Base-by-base conservation (phyloP, 1,139 yeast species). In the Meyerozyma elateridarum region DNA sequence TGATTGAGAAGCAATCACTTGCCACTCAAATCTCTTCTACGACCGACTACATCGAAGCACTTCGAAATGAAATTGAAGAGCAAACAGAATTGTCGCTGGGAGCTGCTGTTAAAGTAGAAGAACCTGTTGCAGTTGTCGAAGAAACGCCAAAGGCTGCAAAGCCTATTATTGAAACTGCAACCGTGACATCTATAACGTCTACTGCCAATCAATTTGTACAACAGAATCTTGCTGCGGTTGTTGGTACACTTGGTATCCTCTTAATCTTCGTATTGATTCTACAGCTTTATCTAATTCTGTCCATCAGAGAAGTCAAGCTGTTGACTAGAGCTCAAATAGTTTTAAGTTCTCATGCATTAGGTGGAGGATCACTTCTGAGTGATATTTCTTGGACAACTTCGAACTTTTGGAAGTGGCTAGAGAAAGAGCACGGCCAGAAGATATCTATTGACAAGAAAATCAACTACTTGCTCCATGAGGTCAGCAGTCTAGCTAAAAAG, bases 1-100 rank as follows among this genome's bases (percentile, higher is more conserved):
- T 74, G 15, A 72, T 76, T 32, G 81, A 75, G 39, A 71, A 64
- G 36, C 70, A 64, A 48, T 64, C 79, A 2, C 46, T 56, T 20
- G 46, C 70, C 1, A 80, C 79, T 0, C 79, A 73, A 44, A 51
- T 54, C 16, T 55, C 60, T n/a, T 61, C 58, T 2, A 52, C 65
- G n/a, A 50, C 51, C 12, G 66, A 57, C 32, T 46, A 64, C 34
- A 36, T 66, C 3, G 48, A 36, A 8, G 51, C 48, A n/a, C 44
- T 68, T 29, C 51, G 40, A 26, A 39, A 50, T 8, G 72, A 63
- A 36, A 46, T 64, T n/a, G 40, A 38, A 4, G 36, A 39, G 8
- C 27, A 24, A 11, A 24, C n/a, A n/a, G n/a, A n/a, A n/a, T n/a
- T n/a, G n/a, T n/a, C n/a, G n/a, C n/a, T n/a, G n/a, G n/a, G n/a